phyloP scores from a whole-genome alignment of 2,329 filamentous ascomycete species.

The Trichophyton verrucosum region DNA sequence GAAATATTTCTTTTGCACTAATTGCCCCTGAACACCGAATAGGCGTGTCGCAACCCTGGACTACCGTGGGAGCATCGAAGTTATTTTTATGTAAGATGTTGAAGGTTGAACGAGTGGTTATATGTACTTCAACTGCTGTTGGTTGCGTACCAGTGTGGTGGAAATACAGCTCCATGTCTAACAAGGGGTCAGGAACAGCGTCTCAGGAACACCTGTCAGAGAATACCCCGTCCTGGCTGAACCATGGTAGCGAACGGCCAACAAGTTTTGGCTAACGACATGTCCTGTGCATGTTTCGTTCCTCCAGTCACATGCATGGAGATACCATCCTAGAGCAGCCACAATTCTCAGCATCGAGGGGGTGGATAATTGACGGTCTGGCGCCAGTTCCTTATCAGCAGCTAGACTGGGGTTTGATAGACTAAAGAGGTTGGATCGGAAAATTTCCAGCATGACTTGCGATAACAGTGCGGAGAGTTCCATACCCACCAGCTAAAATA shows the following conservation, averaged over 20 bases:
- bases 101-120: not conserved
- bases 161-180: not conserved
- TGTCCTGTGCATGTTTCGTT: not conserved
- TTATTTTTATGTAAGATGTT: not conserved
- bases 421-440: not conserved
- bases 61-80: not conserved
- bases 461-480: not conserved
- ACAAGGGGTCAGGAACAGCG: not conserved
- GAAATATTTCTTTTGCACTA: not conserved
- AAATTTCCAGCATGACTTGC: not conserved
- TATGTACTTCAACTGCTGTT: not conserved
- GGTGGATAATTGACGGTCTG: not conserved
- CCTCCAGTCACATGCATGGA: not conserved
- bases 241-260: not conserved
- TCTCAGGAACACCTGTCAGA: not conserved
- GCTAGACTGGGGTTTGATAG: not conserved
- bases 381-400: not conserved
- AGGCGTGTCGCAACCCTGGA: not conserved
- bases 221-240: not conserved
- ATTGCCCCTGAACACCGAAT: not conserved
- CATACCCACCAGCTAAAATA: not conserved
- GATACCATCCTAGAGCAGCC: not conserved
- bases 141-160: not conserved
- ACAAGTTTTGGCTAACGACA: not conserved
- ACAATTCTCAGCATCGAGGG: not conserved